Conservation (phyloP, 257 asterid genomes). For the Solanum sejunctum region DNA sequence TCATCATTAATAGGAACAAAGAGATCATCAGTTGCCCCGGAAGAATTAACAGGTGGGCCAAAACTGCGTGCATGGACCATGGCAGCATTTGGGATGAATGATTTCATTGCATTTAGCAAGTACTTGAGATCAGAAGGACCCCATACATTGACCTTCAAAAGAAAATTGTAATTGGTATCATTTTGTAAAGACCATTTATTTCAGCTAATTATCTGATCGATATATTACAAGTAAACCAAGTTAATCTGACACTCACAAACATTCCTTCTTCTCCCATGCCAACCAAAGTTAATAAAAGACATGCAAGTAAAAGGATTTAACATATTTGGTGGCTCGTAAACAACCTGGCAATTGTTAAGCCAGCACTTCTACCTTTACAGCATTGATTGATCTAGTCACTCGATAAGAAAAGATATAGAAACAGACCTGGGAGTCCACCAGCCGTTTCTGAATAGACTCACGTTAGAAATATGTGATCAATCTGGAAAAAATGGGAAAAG, state of each 20-base stretch:
- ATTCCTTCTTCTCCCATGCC: constrained; percentile 88
- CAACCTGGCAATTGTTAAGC: not conserved
- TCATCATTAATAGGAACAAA: constrained; percentile 66
- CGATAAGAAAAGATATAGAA: not conserved
- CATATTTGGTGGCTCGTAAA: not conserved
- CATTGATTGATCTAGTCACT: not conserved
- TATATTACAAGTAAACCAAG: not conserved
- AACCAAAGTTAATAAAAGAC: constrained; percentile 89
- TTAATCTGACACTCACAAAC: constrained; percentile 44
- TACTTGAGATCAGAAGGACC: constrained; percentile 87
- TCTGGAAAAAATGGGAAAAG: constrained; percentile 31
- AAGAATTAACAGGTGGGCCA: constrained; percentile 38
- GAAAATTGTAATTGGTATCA: not conserved
- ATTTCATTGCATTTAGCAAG: constrained; percentile 79
- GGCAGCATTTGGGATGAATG: constrained; percentile 84
- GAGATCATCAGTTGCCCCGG: constrained; percentile 29
- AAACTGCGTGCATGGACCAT: constrained; percentile 82
- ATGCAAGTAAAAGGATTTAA: constrained; percentile 24
- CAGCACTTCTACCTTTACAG: not conserved
- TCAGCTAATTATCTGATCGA: not conserved
- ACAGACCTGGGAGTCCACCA: constrained; percentile 93
- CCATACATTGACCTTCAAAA: constrained; percentile 76
- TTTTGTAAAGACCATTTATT: not conserved
- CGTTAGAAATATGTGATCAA: constrained; percentile 90
- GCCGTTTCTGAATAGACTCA: constrained; percentile 98